These are phyloP conservation scores for Aspergillus melleus DNA, from an alignment of 2,329 filamentous ascomycete species.

Conservation along the genomic window DNA sequence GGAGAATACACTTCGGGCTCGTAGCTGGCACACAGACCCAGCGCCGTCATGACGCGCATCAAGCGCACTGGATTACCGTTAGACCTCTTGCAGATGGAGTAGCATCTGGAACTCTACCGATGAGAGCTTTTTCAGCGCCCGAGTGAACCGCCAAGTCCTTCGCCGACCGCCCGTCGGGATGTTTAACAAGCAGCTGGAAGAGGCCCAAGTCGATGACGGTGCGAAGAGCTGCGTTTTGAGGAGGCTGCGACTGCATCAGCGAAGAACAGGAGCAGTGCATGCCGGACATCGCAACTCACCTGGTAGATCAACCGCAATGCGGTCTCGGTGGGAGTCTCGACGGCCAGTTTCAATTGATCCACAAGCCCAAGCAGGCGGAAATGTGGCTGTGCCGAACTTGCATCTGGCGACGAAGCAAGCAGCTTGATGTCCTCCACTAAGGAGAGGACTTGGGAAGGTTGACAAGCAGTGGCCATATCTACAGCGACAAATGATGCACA, in stretches of 20 bases:
- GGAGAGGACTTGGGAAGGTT: constrained; percentile 4
- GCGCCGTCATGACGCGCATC: constrained; percentile 32
- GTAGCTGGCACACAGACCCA: constrained; percentile 26
- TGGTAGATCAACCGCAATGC: constrained; percentile 35
- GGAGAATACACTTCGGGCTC: constrained; percentile 24
- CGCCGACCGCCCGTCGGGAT: constrained; percentile 27
- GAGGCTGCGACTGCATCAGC: constrained; percentile 23
- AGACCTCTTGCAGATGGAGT: background rate
- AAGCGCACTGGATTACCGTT: constrained; percentile 23
- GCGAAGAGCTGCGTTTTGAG: constrained; percentile 34
- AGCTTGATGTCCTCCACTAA: constrained; percentile 15
- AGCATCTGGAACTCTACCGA: constrained; percentile 22
- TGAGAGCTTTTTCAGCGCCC: constrained; percentile 30
- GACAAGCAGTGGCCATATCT: constrained; percentile 5
- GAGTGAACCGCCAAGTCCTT: constrained; percentile 27
- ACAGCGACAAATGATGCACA: background rate
- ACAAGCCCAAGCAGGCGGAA: constrained; percentile 30
- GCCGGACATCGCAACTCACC: constrained; percentile 17
- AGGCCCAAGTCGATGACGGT: constrained; percentile 31
- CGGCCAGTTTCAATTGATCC: constrained; percentile 27
- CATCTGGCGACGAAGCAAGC: constrained; percentile 17
- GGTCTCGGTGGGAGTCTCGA: constrained; percentile 35
- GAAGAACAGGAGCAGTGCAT: background rate
- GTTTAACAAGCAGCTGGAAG: constrained; percentile 27
- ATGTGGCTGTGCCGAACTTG: constrained; percentile 20